Evolutionary conservation across 228 moss, liverwort and hornwort genomes (phyloP), one percentile per base, ranked within the genome.

Genomic region (Sphagnum magellanicum): DNA sequence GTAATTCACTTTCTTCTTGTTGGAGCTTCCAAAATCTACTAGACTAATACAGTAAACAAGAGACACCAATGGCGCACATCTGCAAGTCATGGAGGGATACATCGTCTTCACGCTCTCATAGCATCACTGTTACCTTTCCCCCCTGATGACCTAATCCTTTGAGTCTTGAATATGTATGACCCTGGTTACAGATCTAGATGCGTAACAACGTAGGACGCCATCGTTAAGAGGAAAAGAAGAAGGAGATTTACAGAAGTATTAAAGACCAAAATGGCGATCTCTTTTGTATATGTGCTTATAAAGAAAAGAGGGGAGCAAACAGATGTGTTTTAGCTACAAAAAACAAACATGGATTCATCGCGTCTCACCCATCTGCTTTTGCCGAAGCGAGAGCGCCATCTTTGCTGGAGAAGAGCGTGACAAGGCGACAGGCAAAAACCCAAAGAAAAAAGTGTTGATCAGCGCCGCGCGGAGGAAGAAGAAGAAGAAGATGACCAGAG

Each of bases 311-410:
- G 12, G 7, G 50, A 50, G 7, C 50, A 11, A 46, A 49, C 48
- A 12, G 52, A 67, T 4, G 16, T 51, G 14, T 59, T 14, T 57
- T 12, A 74, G 50, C 53, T 8, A 17, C 6, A 12, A 48, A 48
- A 50, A 14, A 50, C 48, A 49, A 5, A 64, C 47, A 74, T 4
- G n/a, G 52, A 66, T 6, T 47, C 15, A 6, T n/a, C 50, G 52
- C 48, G 16, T 72, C 72, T 67, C 78, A 98, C 97, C 97, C 49
- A 98, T 87, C 79, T 98, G 97, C 80, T 92, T 98, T 73, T 98
- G 97, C 72, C 94, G 91, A 80, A 98, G 92, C 68, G 92, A 98
- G 86, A 98, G 93, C 83, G 94, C 92, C 97, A 98, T 98, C 77
- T 66, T 81, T 73, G 87, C 63, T 67, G 74, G 32, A 32, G 32